phyloP scores from a whole-genome alignment of 225 moss, liverwort and hornwort species.

The Straminergon stramineum region DNA sequence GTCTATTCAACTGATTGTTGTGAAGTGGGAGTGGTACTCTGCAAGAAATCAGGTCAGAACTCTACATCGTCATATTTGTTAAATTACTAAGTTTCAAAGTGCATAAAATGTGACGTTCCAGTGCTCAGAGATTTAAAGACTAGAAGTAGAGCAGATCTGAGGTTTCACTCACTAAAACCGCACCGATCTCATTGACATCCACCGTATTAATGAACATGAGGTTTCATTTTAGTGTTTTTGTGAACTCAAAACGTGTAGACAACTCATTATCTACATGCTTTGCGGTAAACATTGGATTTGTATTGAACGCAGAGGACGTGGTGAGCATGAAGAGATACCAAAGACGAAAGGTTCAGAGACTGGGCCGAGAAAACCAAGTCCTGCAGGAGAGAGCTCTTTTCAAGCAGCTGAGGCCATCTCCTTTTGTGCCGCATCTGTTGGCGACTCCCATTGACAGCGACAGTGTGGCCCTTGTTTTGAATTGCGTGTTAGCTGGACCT shows the following conservation, averaged over 20 bases:
- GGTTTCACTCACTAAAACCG: not conserved
- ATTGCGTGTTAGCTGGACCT: conserved; percentile 49
- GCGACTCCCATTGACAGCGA: conserved; percentile 51
- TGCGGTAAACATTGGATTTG: not conserved
- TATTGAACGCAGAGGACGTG: conserved; percentile 23
- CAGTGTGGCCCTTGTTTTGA: conserved; percentile 47
- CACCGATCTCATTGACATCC: not conserved
- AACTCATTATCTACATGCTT: not conserved
- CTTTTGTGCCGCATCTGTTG: conserved; percentile 51
- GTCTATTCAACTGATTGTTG: conserved; percentile 53
- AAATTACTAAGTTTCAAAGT: not conserved
- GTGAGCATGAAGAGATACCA: conserved; percentile 63
- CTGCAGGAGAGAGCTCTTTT: conserved; percentile 41
- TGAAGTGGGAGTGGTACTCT: conserved; percentile 48
- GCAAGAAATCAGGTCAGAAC: conserved; percentile 39
- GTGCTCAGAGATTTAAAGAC: not conserved
- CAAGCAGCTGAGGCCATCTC: conserved; percentile 44
- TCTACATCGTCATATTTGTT: not conserved
- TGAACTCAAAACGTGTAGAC: not conserved
- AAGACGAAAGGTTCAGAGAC: conserved; percentile 50
- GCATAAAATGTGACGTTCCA: not conserved
- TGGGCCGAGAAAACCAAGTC: conserved; percentile 47
- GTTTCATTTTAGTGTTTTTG: not conserved
- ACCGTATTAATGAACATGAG: not conserved
- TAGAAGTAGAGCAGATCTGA: not conserved